Evolutionary conservation across 768 basidiomycete genomes (phyloP), one percentile per base, ranked within the genome.

Genomic region (Hericium rajendrae): DNA sequence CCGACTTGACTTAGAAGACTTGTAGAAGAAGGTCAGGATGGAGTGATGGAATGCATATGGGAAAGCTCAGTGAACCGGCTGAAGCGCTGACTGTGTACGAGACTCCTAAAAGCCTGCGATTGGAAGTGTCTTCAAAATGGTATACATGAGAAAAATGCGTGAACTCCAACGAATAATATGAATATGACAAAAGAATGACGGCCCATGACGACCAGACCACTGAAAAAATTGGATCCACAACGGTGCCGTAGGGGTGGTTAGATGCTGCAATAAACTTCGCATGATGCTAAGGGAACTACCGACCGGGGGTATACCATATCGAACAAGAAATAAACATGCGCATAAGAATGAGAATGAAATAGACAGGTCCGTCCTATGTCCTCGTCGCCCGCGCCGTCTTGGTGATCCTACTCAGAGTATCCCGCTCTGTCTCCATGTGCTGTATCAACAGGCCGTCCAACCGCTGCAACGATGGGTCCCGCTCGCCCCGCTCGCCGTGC

Each of bases 391-490:
- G 61, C 38, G 57, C 64, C 51, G 65, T 76, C 63, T 67, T 71
- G 54, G 91, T 84, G 67, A 93, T 91, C 71, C 82, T 77, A 73
- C 80, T 86, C 64, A 93, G 76, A 38, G 81, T 84, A 65, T 90
- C 86, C 72, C 83, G 84, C 72, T 93, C 91, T 54, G 84, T 78
- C 71, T 88, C 86, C 74, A 92, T 86, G 67, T 93, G 91, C 68
- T 86, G 83, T 55, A 83, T 72, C 54, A 93, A 72, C 82, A 93
- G 79, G 60, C 88, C 90, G 67, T 92, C 88, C 61, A 92, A 71
- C 70, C 76, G 80, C 71, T 72, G 76, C 59, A 85, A 67, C 28
- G 83, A 82, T 69, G 86, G 84, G 61, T 81, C 74, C 59, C 76
- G 77, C 46, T 67, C 72, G 61, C 75, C 72, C 53, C 69, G 71